Evolutionary conservation across 2,329 filamentous ascomycete species (phyloP).

Genomic region (Fusarium azukiicola): DNA sequence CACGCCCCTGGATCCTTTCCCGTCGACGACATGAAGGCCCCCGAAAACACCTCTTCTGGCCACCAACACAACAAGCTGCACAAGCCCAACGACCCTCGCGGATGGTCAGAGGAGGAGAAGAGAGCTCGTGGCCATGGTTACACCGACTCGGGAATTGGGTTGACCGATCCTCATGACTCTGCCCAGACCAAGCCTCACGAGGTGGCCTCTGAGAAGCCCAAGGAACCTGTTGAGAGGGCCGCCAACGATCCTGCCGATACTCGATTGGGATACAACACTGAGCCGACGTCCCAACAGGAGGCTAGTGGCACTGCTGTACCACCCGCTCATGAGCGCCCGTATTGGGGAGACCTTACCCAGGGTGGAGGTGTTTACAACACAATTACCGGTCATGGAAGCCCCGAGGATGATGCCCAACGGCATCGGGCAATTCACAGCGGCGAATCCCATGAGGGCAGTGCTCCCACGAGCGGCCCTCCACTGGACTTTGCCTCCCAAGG

Average conservation of each 20-base stretch:
- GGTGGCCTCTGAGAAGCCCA: slow-evolving; percentile 22
- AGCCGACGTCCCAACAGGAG: background rate
- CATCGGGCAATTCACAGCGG: slow-evolving; percentile 19
- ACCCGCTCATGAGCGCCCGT: slow-evolving; percentile 38
- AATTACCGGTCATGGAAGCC: slow-evolving; percentile 39
- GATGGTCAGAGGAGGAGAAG: slow-evolving; percentile 28
- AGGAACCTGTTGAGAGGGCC: slow-evolving; percentile 19
- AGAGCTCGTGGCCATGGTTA: slow-evolving; percentile 33
- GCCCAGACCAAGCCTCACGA: slow-evolving; percentile 16
- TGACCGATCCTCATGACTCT: slow-evolving; percentile 26
- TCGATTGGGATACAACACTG: slow-evolving; percentile 2
- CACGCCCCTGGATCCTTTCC: slow-evolving; percentile 48
- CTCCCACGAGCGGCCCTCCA: slow-evolving; percentile 12
- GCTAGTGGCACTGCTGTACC: slow-evolving; percentile 14
- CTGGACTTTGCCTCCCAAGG: slow-evolving; percentile 2
- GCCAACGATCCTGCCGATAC: background rate
- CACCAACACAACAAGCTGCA: slow-evolving; percentile 49
- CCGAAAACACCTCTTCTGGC: slow-evolving; percentile 25
- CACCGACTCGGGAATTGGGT: slow-evolving; percentile 41
- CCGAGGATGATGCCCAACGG: slow-evolving; percentile 32
- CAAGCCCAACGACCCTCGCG: slow-evolving; percentile 46
- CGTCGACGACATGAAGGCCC: slow-evolving; percentile 38
- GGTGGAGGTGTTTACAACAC: slow-evolving; percentile 28
- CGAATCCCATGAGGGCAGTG: slow-evolving; percentile 21
- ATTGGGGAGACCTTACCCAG: slow-evolving; percentile 46